Evolutionary conservation across 2,329 filamentous ascomycete species (phyloP), one percentile per base, ranked within the genome.

Genomic region (Pseudovirgaria hyperparasitica): DNA sequence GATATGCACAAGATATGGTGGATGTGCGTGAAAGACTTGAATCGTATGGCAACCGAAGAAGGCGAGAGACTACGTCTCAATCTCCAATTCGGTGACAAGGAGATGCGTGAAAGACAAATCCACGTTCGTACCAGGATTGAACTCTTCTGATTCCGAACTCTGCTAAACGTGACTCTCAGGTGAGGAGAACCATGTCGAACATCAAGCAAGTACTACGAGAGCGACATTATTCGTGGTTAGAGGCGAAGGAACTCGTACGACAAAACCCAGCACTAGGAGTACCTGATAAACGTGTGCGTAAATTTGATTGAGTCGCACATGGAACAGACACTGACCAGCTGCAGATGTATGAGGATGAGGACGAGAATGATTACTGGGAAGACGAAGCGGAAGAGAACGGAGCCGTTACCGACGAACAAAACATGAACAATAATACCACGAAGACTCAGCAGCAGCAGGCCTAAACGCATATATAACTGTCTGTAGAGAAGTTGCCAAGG

Each of bases 1-100:
- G 86, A 96, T 53, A 60, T 98, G 43, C 86, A 96, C 55, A 64
- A 67, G 35, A 65, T 98, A 46, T 98, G 87, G 85, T 98, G 86
- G 84, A 71, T 85, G 29, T 96, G 90, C 52, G 70, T 79, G 33
- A 85, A 82, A 60, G 90, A 98, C 61, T 67, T 81, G 44, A 98
- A 98, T 58, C 72, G 82, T 40, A 72, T 96, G 41, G 67, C 73
- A n/a, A 96, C 92, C 16, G 75, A 78, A 40, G 65, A 65, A 28
- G 55, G 65, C 31, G 84, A 92, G 61, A 67, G 82, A 42, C 48
- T 61, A 16, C 69, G 78, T 40, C 48, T 80, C 29, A 64, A 76
- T 38, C 65, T 82, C 25, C 74, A 77, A 16, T 90, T 80, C 45
- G 87, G 87, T 39, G 68, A 76, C 15, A 62, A 60, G 23, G 82